Evolutionary conservation across 2,329 filamentous ascomycete species (phyloP).

Genomic region (Colletotrichum australisinense): DNA sequence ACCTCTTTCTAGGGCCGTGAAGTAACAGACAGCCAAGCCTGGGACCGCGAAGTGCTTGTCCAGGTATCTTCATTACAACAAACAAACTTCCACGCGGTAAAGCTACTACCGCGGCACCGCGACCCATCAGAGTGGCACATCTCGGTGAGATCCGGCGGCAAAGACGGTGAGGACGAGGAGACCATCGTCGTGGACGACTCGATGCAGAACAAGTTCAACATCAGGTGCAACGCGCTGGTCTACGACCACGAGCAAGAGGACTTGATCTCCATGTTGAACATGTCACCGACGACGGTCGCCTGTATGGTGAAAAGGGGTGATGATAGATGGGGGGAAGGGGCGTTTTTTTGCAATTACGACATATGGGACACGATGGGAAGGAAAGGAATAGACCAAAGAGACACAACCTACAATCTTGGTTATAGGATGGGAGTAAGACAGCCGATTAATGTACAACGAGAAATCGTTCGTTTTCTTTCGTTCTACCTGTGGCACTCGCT

Average conservation of each 20-base stretch:
- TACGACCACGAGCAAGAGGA: slow-evolving; percentile 63
- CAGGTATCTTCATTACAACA: neutral
- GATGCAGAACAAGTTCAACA: neutral
- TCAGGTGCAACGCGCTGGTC: neutral
- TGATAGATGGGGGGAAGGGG: neutral
- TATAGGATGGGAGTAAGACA: no score
- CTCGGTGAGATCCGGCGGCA: neutral
- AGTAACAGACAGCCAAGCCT: neutral
- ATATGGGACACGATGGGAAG: neutral
- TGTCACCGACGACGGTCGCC: slow-evolving; percentile 45
- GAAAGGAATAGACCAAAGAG: neutral
- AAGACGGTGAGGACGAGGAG: neutral
- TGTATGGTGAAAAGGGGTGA: neutral
- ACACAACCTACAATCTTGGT: no score
- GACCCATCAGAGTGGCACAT: neutral
- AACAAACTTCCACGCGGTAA: neutral
- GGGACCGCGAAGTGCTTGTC: neutral
- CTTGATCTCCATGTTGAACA: slow-evolving; percentile 85
- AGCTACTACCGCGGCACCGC: neutral
- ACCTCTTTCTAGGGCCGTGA: neutral
- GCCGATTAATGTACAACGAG: no score
- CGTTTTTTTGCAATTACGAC: no score
- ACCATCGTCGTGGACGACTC: neutral
- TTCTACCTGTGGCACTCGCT: neutral
- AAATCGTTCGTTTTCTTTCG: neutral